A percentile compares a stretch with the other conserved stretches of the same genome.
Conservation (phyloP, 805 yeast genomes). For the Candida tibetensis region DNA sequence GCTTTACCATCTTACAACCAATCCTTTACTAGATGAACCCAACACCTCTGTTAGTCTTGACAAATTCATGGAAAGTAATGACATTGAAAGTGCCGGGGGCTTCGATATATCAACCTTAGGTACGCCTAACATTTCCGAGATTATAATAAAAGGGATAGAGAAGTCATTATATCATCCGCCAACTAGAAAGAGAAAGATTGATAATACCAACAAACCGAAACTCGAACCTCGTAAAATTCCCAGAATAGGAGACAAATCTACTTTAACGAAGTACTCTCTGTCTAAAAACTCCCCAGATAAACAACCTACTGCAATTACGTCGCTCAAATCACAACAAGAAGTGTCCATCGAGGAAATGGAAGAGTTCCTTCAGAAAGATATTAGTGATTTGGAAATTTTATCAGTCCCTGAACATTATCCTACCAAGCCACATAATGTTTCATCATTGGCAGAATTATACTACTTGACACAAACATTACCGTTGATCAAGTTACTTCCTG, state of each 20-base stretch:
- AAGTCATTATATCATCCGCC: background rate
- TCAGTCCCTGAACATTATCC: slow-evolving; percentile 44
- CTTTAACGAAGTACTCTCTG: background rate
- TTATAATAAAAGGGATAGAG: background rate
- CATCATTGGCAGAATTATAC: slow-evolving; percentile 79
- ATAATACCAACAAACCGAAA: background rate
- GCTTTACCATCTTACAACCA: slow-evolving; percentile 16
- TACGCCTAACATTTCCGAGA: background rate
- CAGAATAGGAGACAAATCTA: slow-evolving; percentile 1
- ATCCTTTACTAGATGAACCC: slow-evolving; percentile 9
- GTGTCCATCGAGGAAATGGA: slow-evolving; percentile 21
- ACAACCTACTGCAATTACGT: slow-evolving; percentile 10
- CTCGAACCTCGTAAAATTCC: slow-evolving; percentile 1
- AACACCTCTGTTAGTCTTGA: background rate
- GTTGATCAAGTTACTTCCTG: slow-evolving; percentile 71
- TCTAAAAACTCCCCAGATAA: background rate
- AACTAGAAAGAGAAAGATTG: background rate
- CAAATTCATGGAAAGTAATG: background rate
- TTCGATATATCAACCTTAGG: background rate
- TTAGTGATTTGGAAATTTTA: slow-evolving; percentile 35
- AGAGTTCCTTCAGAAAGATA: slow-evolving; percentile 20
- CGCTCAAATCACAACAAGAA: slow-evolving; percentile 19
- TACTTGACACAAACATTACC: slow-evolving; percentile 89
- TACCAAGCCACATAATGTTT: slow-evolving; percentile 35
- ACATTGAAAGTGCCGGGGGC: background rate